These are phyloP conservation scores for Tephrocybe rancida DNA, from an alignment of 768 basidiomycete genomes.

Conservation along the genomic window DNA sequence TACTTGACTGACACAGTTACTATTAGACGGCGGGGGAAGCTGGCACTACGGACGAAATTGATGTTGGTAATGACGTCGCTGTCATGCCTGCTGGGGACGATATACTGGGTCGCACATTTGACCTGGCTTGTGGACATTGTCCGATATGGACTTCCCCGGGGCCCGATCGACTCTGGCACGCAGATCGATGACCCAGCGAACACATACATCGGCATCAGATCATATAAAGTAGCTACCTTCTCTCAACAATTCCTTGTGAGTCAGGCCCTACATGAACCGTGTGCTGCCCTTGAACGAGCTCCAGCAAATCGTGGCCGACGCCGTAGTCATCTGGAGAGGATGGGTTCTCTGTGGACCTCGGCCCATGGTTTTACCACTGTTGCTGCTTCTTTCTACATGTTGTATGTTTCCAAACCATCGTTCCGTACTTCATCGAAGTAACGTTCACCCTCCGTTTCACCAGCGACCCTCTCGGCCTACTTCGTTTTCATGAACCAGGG, in stretches of 20 bases:
- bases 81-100: not conserved
- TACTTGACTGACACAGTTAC: too few relatives aligned
- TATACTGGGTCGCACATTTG: not conserved
- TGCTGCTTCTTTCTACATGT: not conserved
- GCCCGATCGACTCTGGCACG: too few relatives aligned
- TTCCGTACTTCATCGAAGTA: not conserved
- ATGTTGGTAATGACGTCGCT: not conserved
- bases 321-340: not conserved
- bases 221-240: not conserved
- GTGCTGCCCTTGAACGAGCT: too few relatives aligned
- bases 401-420: not conserved
- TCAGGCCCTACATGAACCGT: not conserved
- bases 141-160: not conserved
- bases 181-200: too few relatives aligned
- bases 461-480: not conserved
- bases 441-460: not conserved
- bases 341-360: not conserved
- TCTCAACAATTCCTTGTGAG: not conserved
- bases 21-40: too few relatives aligned
- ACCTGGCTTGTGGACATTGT: not conserved
- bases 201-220: not conserved
- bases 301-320: not conserved
- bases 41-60: not conserved
- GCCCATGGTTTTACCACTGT: not conserved
- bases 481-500: not conserved